Evolutionary conservation across 2,329 filamentous ascomycete species (phyloP).

Genomic region (Epichloe gansuensis): DNA sequence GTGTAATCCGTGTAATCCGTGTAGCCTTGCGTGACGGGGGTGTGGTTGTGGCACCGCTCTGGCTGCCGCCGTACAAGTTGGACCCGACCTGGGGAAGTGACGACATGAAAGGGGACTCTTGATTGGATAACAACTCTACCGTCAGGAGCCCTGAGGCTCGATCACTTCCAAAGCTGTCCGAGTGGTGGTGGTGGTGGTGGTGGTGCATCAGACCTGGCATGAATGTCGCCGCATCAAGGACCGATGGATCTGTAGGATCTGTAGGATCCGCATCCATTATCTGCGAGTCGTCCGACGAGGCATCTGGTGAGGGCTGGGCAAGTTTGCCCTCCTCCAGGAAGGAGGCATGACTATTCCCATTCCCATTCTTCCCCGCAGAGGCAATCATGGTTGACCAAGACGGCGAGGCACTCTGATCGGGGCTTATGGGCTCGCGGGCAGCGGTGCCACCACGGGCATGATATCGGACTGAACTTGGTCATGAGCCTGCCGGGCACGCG

Average conservation of each 20-base stretch:
- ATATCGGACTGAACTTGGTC: constrained; percentile 9
- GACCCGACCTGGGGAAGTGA: neutral
- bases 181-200: neutral
- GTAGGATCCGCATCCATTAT: neutral
- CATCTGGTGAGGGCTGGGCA: neutral
- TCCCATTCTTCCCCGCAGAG: neutral
- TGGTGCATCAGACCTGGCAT: neutral
- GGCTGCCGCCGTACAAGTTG: neutral
- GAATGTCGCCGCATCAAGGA: neutral
- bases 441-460: constrained; percentile 9
- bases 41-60: neutral
- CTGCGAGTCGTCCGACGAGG: neutral
- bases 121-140: neutral
- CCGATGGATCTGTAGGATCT: neutral
- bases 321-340: neutral
- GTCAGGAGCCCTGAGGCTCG: neutral
- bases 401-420: neutral
- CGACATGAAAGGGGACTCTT: neutral
- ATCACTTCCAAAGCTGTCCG: constrained; percentile 2
- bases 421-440: neutral
- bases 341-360: neutral
- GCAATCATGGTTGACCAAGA: neutral
- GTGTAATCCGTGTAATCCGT: no score
- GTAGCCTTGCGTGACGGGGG: neutral
- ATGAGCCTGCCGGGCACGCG: neutral